Conservation (phyloP, 768 basidiomycete genomes). For the Ramaria rubella region DNA sequence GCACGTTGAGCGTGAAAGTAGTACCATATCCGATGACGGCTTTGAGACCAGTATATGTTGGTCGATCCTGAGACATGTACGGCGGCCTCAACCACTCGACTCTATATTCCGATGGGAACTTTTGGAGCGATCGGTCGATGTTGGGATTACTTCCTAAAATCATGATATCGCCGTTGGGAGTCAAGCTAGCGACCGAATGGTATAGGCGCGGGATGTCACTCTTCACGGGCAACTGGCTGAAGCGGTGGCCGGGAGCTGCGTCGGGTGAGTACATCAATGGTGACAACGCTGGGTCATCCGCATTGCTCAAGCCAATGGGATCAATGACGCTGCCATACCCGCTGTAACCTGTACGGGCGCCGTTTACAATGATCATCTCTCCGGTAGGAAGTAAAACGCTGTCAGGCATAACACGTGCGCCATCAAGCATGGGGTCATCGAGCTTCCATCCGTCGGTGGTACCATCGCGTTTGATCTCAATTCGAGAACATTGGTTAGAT, state of each 20-base stretch:
- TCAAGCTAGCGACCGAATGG: constrained; percentile 53
- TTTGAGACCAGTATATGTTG: constrained; percentile 28
- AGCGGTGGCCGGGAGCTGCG: constrained; percentile 36
- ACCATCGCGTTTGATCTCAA: constrained; percentile 15
- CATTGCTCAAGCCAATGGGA: constrained; percentile 33
- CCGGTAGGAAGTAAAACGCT: constrained; percentile 21
- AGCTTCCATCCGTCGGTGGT: constrained; percentile 18
- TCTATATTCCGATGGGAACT: constrained; percentile 26
- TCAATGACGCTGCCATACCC: constrained; percentile 14
- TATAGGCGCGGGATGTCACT: constrained; percentile 49
- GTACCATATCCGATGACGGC: constrained; percentile 28
- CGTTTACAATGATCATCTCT: constrained; percentile 27
- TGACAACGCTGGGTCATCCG: constrained; percentile 29
- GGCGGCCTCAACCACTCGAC: constrained; percentile 38
- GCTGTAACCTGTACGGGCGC: constrained; percentile 31
- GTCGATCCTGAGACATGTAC: constrained; percentile 33
- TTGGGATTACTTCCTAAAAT: constrained; percentile 46
- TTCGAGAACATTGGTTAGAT: constrained; percentile 17
- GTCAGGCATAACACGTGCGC: constrained; percentile 20
- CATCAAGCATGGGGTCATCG: constrained; percentile 15
- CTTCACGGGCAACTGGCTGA: constrained; percentile 17
- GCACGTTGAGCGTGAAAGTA: constrained; percentile 30
- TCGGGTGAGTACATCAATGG: constrained; percentile 45
- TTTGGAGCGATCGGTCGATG: constrained; percentile 25
- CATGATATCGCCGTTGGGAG: constrained; percentile 45